A percentile compares a stretch with the other conserved stretches of the same genome.
Evolutionary conservation across 108 stramenopile species (phyloP).

Genomic region (Cyclostephanos invisitatus): DNA sequence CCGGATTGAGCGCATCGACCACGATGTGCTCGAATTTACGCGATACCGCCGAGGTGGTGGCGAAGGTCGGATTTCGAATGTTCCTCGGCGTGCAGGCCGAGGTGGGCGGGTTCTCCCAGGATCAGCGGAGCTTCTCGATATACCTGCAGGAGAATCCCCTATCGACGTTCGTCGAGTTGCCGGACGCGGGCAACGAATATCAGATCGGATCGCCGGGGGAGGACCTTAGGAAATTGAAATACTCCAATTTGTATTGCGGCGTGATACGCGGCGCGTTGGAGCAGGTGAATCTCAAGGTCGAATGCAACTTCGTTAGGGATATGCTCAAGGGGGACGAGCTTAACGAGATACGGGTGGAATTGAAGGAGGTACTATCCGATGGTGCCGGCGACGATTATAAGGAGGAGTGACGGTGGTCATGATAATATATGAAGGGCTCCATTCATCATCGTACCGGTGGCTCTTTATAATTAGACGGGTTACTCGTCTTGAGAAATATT

Average conservation of each 20-base stretch:
- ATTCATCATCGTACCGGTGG: too few relatives aligned
- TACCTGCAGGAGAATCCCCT: slow-evolving; percentile 92
- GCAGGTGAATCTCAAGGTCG: slow-evolving; percentile 87
- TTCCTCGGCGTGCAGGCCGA: slow-evolving; percentile 90
- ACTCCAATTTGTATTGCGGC: slow-evolving; percentile 92
- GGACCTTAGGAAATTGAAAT: slow-evolving; percentile 70
- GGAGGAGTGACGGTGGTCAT: slow-evolving; percentile 62
- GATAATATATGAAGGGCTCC: background rate
- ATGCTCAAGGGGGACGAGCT: slow-evolving; percentile 85
- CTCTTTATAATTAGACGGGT: background rate
- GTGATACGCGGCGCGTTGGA: slow-evolving; percentile 93
- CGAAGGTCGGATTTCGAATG: slow-evolving; percentile 95
- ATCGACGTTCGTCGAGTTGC: slow-evolving; percentile 92
- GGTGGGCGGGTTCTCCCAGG: slow-evolving; percentile 68
- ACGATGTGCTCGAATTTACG: slow-evolving; percentile 56
- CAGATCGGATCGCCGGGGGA: slow-evolving; percentile 16
- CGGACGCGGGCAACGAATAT: slow-evolving; percentile 39
- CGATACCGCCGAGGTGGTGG: slow-evolving; percentile 91
- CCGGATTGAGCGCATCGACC: slow-evolving; percentile 19
- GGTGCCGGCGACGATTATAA: slow-evolving; percentile 90
- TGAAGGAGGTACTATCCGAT: slow-evolving; percentile 76
- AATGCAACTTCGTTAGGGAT: slow-evolving; percentile 78
- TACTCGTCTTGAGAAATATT: background rate
- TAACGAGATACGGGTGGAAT: slow-evolving; percentile 90
- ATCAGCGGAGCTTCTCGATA: slow-evolving; percentile 74